Evolutionary conservation across 169 alveolate species (phyloP).

Genomic region (Toxoplasma gondii): DNA sequence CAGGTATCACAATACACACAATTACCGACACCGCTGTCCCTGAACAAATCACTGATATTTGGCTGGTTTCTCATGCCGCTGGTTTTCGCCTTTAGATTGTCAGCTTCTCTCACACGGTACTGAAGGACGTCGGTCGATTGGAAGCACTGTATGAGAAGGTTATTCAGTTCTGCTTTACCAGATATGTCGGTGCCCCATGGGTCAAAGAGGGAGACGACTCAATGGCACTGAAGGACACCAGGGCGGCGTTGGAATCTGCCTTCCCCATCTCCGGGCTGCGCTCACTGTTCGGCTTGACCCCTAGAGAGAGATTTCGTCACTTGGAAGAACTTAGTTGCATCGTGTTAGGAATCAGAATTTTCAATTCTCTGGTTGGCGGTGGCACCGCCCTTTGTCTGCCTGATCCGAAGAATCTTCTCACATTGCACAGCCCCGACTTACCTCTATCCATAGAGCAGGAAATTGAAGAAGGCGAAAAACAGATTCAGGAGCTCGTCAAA

Average conservation of each 20-base stretch:
- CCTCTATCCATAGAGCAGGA: background rate
- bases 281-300: slow-evolving; percentile 24
- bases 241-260: background rate
- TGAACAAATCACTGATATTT: no score
- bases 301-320: background rate
- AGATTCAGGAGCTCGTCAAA: background rate
- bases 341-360: background rate
- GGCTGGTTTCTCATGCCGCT: no score
- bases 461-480: background rate
- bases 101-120: background rate
- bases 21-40: no score
- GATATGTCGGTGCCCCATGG: background rate
- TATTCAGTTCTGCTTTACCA: background rate
- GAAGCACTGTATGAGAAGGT: background rate
- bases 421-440: background rate
- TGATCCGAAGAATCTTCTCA: slow-evolving; percentile 14
- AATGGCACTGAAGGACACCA: background rate
- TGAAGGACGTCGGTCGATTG: background rate
- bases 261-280: background rate
- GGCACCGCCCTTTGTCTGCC: background rate
- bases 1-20: no score
- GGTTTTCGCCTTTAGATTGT: background rate
- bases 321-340: background rate
- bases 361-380: background rate
- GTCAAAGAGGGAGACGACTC: background rate